Base-by-base conservation (phyloP, 768 basidiomycete species). In the Kwoniella europaea region DNA sequence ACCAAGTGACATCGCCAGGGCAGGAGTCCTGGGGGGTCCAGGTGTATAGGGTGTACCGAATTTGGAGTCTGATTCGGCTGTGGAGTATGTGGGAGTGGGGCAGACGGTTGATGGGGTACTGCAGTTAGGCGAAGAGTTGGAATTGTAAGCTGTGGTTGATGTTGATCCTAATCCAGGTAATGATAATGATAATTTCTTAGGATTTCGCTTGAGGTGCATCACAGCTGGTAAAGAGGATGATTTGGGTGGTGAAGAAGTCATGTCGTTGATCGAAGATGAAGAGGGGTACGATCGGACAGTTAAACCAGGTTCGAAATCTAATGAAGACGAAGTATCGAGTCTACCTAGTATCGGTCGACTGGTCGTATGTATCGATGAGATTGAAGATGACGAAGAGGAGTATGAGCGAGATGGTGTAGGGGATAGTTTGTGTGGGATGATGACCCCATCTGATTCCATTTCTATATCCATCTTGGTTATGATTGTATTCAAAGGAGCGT, bases 21-120 rank as follows among this genome's bases (percentile, higher is more conserved):
- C 67, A 1, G 79, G 75, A 4, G 79, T 76, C 55, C 74, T 74
- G 55, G 79, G 74, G 27, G 76, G 76, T 63, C 79, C 79, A 18
- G 79, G 79, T 2, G 79, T 77, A 64, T 69, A 76, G 6, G 79
- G 79, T 10, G 75, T 76, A 54, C 50, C 64, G 63, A 65, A 71
- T 35, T 55, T 53, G 2, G 64, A 65, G 57, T 55, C 58, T 35
- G 55, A 50, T 10, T 59, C 65, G 55, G 64, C 60, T 1, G 52
- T 43, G 20, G 59, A 55, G 35, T 43, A 63, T 20, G 63, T 70
- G 10, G 68, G 68, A 16, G 69, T 71, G 12, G 69, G 64, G 50
- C 63, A 71, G 53, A 66, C 64, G 16, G 69, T 65, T 18, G 63
- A 65, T 10, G 69, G 69, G 13, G 69, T 71, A 29, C 29, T 65